Evolutionary conservation across 2,329 filamentous ascomycete species (phyloP).

Genomic region (Fonsecaea multimorphosa): DNA sequence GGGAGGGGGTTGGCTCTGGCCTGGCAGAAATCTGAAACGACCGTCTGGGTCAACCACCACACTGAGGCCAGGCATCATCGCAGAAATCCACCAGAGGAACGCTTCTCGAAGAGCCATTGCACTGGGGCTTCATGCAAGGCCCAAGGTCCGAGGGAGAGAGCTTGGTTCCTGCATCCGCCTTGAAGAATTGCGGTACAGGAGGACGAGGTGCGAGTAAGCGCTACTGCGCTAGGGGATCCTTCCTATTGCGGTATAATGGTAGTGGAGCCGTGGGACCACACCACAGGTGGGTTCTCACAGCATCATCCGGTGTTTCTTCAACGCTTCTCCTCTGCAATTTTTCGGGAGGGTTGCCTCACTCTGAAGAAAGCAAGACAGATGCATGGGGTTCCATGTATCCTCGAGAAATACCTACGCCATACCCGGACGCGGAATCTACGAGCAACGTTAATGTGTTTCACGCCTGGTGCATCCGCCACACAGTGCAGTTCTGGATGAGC

Average conservation of each 20-base stretch:
- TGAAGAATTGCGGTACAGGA: background rate
- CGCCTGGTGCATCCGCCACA: background rate
- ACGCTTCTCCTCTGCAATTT: background rate
- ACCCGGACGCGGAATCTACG: no score
- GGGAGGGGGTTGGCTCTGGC: background rate
- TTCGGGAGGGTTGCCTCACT: no score
- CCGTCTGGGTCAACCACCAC: background rate
- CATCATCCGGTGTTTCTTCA: background rate
- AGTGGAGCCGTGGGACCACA: background rate
- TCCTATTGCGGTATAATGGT: constrained; percentile 17
- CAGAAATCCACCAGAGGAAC: background rate
- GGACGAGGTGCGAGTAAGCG: constrained; percentile 14
- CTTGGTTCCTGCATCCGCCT: constrained; percentile 13
- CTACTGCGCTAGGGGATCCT: constrained; percentile 26
- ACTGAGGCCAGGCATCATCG: background rate
- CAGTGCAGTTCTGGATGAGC: no score
- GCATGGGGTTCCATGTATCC: no score
- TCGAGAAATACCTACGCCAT: no score
- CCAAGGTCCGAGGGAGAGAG: background rate
- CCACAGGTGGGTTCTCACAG: background rate
- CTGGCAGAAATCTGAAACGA: constrained; percentile 13
- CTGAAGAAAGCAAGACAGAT: no score
- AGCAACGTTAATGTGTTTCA: background rate
- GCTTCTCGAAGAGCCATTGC: constrained; percentile 11
- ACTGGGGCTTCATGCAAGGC: constrained; percentile 5